A percentile compares a stretch with the other conserved stretches of the same genome.
Conservation (phyloP, 139 green algal species). For the Micromonas commoda region DNA sequence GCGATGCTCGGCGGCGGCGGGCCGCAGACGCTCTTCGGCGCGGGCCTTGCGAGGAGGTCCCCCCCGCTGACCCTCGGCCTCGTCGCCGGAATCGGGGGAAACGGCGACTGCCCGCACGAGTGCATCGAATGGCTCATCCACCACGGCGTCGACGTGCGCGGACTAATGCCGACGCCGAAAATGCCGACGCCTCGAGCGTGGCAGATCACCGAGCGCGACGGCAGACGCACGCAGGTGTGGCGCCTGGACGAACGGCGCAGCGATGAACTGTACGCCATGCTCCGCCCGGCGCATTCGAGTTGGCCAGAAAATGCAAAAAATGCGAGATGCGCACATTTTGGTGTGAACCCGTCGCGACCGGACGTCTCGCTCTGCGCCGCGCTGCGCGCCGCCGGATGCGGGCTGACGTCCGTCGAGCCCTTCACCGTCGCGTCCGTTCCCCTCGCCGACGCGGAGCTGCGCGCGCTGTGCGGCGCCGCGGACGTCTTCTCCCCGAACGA, state of each 20-base stretch:
- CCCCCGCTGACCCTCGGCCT: neutral
- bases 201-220: conserved; percentile 9
- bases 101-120: neutral
- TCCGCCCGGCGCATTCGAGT: neutral
- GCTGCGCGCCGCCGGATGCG: neutral
- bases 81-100: neutral
- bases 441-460: neutral
- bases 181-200: conserved; percentile 14
- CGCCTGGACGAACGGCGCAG: neutral
- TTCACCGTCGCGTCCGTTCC: neutral
- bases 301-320: neutral
- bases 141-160: neutral
- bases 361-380: neutral
- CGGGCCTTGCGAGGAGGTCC: neutral
- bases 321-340: neutral
- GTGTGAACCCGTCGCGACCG: neutral
- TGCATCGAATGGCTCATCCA: neutral
- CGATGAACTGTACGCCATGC: neutral
- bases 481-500: conserved; percentile 10
- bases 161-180: neutral
- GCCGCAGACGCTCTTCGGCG: conserved; percentile 14
- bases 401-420: neutral
- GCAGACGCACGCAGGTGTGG: conserved; percentile 12
- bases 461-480: neutral
- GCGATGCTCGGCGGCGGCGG: conserved; percentile 2